Base-by-base conservation (phyloP, 2,329 filamentous ascomycete species). In the Metarhizium brunneum region DNA sequence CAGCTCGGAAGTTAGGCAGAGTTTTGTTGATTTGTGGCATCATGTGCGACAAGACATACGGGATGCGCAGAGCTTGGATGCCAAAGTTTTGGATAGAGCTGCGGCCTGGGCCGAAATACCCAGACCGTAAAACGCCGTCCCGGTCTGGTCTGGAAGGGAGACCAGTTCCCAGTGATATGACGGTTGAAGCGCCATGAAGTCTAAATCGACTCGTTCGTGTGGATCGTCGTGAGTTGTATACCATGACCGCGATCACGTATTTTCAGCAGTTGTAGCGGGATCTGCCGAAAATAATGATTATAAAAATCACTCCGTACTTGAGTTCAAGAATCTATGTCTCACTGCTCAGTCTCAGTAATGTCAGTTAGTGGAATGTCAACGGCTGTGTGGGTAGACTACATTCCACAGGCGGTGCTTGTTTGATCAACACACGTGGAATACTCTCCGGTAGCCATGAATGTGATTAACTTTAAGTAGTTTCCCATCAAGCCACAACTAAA, bases 41-140 rank as follows among this genome's bases (percentile, higher is more conserved):
- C 54, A 36, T 3, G 57, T 72, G 29, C 63, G 60, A 56, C 56
- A 60, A 42, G 61, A 56, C 4, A 57, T 59, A 7, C 58, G 62
- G 16, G 60, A 63, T 30, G 61, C 58, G 18, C 10, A 16, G 40
- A 60, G 62, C 20, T 36, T 54, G 18, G 69, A 69, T 56, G 63
- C 60, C 54, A 60, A 53, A 59, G 65, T 64, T n/a, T 60, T 76
- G 52, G 65, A 69, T 48, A 65, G 62, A 45, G 73, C 71, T 38
- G 62, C 66, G 54, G 62, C 61, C 32, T 75, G 72, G 71, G 63
- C 63, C 48, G 47, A 59, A 29, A 56, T n/a, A 13, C 48, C 36
- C 4, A 6, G 10, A 18, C 11, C 7, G 18, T 18, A 2, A 14
- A 20, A 20, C n/a, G 18, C 6, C 16, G n/a, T 20, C n/a, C n/a